Conservation (phyloP, 495 filamentous ascomycete species). For the Glarea lozoyensis region DNA sequence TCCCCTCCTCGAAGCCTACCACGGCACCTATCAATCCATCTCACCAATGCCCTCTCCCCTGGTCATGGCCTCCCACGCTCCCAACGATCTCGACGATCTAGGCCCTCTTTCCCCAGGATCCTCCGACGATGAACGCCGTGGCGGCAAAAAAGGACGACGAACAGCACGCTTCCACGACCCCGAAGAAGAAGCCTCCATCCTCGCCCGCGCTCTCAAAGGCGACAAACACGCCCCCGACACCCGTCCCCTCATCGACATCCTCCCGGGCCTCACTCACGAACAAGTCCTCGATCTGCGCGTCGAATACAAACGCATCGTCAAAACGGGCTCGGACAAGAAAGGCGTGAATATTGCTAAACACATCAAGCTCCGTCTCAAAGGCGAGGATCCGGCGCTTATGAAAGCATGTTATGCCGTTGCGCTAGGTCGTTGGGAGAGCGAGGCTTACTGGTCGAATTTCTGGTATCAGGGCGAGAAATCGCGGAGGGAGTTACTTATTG, state of each 20-base stretch:
- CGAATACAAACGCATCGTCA: constrained; percentile 87
- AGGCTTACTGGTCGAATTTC: constrained; percentile 97
- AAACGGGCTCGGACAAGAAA: constrained; percentile 56
- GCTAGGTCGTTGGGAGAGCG: constrained; percentile 83
- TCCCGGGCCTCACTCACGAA: constrained; percentile 75
- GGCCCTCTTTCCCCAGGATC: constrained; percentile 16
- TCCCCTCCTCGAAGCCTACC: constrained; percentile 86
- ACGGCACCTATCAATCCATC: constrained; percentile 89
- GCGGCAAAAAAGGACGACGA: constrained; percentile 33
- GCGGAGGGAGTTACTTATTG: constrained; percentile 81
- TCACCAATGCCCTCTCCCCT: constrained; percentile 87
- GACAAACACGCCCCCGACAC: constrained; percentile 54
- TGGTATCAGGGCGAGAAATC: constrained; percentile 91
- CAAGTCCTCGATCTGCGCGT: constrained; percentile 73
- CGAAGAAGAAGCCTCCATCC: constrained; percentile 60
- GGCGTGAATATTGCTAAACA: constrained; percentile 96
- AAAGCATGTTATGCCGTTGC: constrained; percentile 88
- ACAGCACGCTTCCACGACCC: constrained; percentile 67
- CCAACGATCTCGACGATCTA: constrained; percentile 9
- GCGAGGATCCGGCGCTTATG: constrained; percentile 56
- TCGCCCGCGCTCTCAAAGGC: constrained; percentile 68
- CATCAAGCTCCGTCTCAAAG: constrained; percentile 72
- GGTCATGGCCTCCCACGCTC: constrained; percentile 29
- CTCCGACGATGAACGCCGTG: constrained; percentile 21
- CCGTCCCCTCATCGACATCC: constrained; percentile 67